Base-by-base conservation (phyloP, 2,329 filamentous ascomycete genomes). In the Aureobasidium leucospermi region DNA sequence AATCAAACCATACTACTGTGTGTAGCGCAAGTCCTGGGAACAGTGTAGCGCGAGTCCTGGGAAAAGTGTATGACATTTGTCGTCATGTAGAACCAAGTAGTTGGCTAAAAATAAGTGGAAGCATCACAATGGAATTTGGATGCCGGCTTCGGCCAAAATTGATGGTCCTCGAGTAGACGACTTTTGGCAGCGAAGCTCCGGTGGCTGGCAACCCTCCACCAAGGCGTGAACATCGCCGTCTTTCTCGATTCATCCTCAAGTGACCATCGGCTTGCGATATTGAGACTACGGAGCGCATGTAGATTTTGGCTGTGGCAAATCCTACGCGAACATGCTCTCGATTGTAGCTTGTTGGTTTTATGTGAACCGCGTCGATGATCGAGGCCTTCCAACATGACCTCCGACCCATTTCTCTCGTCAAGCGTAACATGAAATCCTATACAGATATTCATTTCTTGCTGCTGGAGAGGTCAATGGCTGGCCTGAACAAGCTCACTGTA, bases 71-170 rank as follows among this genome's bases (percentile, higher is more conserved):
- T 39, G 48, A 52, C 48, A 29, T 19, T 52, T 15, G 10, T n/a
- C 36, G 48, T 52, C 48, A 52, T 52, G 48, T 52, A 52, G 34
- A 41, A 52, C 48, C 11, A 19, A 31, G 34, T 52, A 29, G 23
- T 19, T 39, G 11, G 19, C 36, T 41, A 36, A 52, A 19, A 49
- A 49, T 38, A 49, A 31, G 38, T 28, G 16, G 47, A 10, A 23
- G 47, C 47, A 49, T 38, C 47, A 49, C n/a, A 15, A n/a, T 16
- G 32, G 34, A 16, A 32, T 23, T 13, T 31, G n/a, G 31, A 19
- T 15, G n/a, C 19, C 47, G 46, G 7, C 19, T 4, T 15, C 15
- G 32, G 47, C 19, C 47, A 49, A 49, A 49, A 49, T 3, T 49
- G 31, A 38, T 49, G 47, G 32, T 16, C 47, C 29, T 49, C n/a